A percentile compares a stretch with the other conserved stretches of the same genome.
Conservation (phyloP, 2,329 filamentous ascomycete species). For the Colletotrichum sp. region DNA sequence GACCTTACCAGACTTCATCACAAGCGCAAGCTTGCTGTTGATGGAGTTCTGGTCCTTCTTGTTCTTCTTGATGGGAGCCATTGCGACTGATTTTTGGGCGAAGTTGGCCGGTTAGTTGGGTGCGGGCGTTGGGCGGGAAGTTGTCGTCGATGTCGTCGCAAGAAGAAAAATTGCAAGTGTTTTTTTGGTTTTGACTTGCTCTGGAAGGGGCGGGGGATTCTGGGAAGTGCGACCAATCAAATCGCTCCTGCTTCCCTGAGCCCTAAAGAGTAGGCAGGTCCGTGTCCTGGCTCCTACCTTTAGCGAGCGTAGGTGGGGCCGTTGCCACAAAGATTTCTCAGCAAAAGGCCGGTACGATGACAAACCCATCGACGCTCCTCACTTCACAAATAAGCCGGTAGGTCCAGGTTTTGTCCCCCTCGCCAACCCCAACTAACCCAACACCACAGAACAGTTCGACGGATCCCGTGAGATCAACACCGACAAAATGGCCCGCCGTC, state of each 20-base stretch:
- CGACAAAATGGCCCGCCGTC: slow-evolving; percentile 98
- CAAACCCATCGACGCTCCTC: slow-evolving; percentile 50
- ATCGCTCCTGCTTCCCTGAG: not conserved
- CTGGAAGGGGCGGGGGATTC: not conserved
- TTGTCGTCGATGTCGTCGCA: slow-evolving; percentile 12
- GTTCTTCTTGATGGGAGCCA: slow-evolving; percentile 73
- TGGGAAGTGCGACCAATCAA: slow-evolving; percentile 32
- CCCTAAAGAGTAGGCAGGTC: slow-evolving; percentile 42
- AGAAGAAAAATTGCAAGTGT: not conserved
- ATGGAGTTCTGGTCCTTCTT: slow-evolving; percentile 87
- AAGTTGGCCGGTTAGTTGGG: slow-evolving; percentile 21
- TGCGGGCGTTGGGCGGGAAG: slow-evolving; percentile 2
- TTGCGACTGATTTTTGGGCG: slow-evolving; percentile 57
- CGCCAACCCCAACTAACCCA: slow-evolving; percentile 31
- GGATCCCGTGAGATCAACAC: slow-evolving; percentile 49
- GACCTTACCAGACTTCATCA: slow-evolving; percentile 77
- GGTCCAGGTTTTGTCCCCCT: slow-evolving; percentile 21
- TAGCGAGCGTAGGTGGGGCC: slow-evolving; percentile 28
- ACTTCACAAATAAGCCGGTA: slow-evolving; percentile 16
- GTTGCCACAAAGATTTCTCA: slow-evolving; percentile 16
- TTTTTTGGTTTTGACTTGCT: not conserved
- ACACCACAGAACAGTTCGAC: slow-evolving; percentile 36
- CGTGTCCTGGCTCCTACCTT: slow-evolving; percentile 31
- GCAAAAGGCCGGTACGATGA: slow-evolving; percentile 48
- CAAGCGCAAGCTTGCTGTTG: slow-evolving; percentile 59